Evolutionary conservation across 192 early-diverging fungal genomes (phyloP), one percentile per base, ranked within the genome.

Genomic region (Coemansia sp.): DNA sequence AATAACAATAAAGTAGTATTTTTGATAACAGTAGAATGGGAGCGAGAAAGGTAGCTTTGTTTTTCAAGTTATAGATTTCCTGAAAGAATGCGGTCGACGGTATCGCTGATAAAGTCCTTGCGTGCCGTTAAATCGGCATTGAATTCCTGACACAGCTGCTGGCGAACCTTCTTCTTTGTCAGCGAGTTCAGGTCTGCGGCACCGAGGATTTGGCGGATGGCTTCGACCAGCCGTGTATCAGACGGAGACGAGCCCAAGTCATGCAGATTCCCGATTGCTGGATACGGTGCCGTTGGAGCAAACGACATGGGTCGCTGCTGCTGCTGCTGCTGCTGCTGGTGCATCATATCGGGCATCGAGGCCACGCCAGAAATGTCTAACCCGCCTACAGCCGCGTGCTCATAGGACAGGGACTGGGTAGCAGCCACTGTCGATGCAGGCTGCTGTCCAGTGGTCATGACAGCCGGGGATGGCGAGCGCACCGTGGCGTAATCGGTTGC

Each of bases 91-190:
- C 66, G 61, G 40, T 77, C 75, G 30, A 95, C 87, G 7, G 63
- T 55, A 40, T 85, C 74, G 59, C 88, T 90, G 58, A 95, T 93
- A 79, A 91, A 92, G 26, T 84, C 86, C 64, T 88, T 86, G 64
- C 84, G 74, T 7, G 69, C 43, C 0, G 70, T 66, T 77, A 94
- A 67, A 57, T 95, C 91, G 10, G 83, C 49, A 15, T 87, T 85
- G 74, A 91, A 94, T 23, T 85, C 69, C 4, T 68, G 74, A 8
- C 83, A 77, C 35, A 94, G 65, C 57, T 87, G 86, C 57, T 92
- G 89, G 16, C 92, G 86, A 52, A 96, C 89, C 75, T 91, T 89
- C 65, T 89, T 89, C 82, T 93, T 93, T 28, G 93, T 93, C 51
- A 94, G 75, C 3, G 81, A 71, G 66, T 85, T 84, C 72, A 94